Percentiles rank a stretch among this genome's conserved stretches.
phyloP scores from a whole-genome alignment of 2,329 filamentous ascomycete genomes.

The Fusarium albidum region DNA sequence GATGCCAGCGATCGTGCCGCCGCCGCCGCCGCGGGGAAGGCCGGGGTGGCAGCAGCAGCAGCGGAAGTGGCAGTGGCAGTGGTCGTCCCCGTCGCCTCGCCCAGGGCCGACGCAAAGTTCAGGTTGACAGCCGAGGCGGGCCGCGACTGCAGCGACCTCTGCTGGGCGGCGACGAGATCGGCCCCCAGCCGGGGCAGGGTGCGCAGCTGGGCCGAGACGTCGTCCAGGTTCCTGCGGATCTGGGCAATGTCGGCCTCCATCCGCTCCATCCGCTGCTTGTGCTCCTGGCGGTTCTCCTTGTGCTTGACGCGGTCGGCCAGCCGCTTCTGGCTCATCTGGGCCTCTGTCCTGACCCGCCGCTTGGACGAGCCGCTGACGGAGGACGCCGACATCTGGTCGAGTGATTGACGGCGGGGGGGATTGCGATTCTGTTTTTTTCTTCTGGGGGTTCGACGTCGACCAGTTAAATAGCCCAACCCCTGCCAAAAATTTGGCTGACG shows the following conservation, averaged over 20 bases:
- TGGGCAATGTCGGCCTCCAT: constrained; percentile 38
- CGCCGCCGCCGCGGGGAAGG: constrained; percentile 14
- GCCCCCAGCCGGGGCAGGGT: constrained; percentile 17
- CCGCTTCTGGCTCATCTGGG: constrained; percentile 40
- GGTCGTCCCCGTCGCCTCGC: constrained; percentile 16
- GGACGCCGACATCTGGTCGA: constrained; percentile 29
- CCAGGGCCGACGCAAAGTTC: constrained; percentile 9
- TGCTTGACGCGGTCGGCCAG: constrained; percentile 38
- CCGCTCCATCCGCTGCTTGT: constrained; percentile 37
- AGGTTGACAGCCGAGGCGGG: neutral
- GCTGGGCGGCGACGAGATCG: constrained; percentile 23
- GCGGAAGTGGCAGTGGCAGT: neutral
- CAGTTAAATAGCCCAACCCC: constrained; percentile 24
- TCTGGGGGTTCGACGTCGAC: constrained; percentile 27
- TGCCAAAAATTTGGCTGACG: neutral
- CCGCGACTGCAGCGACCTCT: constrained; percentile 15
- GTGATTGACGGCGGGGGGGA: no score
- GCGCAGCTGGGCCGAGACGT: constrained; percentile 29
- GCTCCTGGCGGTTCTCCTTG: constrained; percentile 37
- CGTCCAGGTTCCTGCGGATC: constrained; percentile 33
- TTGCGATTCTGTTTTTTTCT: no score
- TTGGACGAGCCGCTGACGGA: constrained; percentile 26
- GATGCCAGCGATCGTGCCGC: constrained; percentile 6
- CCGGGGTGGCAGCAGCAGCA: constrained; percentile 1
- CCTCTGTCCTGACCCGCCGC: constrained; percentile 35